Conservation (phyloP, 768 basidiomycete genomes). For the Pisolithus sp. region DNA sequence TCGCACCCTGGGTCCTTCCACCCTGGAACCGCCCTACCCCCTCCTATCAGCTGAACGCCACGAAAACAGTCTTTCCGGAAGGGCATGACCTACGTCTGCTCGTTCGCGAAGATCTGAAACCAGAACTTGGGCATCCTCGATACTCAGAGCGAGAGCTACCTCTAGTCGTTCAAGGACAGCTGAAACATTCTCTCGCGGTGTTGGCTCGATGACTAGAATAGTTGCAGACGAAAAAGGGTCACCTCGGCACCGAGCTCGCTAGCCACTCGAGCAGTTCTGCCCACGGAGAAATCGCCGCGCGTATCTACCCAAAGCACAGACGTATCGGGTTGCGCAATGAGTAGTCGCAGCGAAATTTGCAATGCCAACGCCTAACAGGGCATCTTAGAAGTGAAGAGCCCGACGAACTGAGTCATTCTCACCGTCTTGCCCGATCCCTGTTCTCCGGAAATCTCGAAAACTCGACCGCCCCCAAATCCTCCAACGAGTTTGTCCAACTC, state of each 20-base stretch:
- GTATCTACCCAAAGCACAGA: slow-evolving; percentile 68
- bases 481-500: slow-evolving; percentile 48
- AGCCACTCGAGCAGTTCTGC: slow-evolving; percentile 38
- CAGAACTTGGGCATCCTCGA: slow-evolving; percentile 46
- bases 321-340: slow-evolving; percentile 32
- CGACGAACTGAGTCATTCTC: too few relatives aligned
- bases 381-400: background rate
- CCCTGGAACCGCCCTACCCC: slow-evolving; percentile 7
- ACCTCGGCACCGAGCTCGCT: slow-evolving; percentile 18
- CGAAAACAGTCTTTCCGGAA: background rate
- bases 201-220: slow-evolving; percentile 2
- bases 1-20: slow-evolving; percentile 20
- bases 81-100: slow-evolving; percentile 22
- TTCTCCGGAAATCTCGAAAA: slow-evolving; percentile 68
- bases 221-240: slow-evolving; percentile 11
- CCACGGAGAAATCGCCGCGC: slow-evolving; percentile 56
- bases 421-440: slow-evolving; percentile 66
- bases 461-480: slow-evolving; percentile 42
- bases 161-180: slow-evolving; percentile 50
- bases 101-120: slow-evolving; percentile 38
- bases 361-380: slow-evolving; percentile 50
- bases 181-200: slow-evolving; percentile 16
- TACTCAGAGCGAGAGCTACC: slow-evolving; percentile 51
- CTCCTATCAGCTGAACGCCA: background rate
- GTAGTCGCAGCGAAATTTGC: slow-evolving; percentile 50